Base-by-base conservation (phyloP, 805 yeast species). In the Yamadazyma insecticola region DNA sequence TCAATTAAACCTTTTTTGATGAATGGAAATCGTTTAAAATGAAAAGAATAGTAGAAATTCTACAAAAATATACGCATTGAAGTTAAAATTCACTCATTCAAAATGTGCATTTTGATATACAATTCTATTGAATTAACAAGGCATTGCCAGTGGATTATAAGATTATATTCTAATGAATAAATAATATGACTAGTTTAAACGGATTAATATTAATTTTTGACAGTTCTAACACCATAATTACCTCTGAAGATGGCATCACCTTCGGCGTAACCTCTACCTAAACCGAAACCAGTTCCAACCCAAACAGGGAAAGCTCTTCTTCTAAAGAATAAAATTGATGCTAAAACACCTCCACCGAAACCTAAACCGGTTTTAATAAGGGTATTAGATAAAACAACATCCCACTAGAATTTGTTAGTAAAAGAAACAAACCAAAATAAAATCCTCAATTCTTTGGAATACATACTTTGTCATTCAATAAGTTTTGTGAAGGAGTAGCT, bases 271-370 rank as follows among this genome's bases (percentile, higher is more conserved):
- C 96, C 96, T 70, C 96, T 82, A 44, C 99, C 99, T 41, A 89
- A 74, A 45, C 99, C 99, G 51, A 92, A 90, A 22, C 99, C 99
- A 43, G 88, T 66, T 44, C 98, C 98, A 40, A 90, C 63, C 95
- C 97, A 89, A 25, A 90, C 97, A 33, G 98, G 98, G 78, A 88
- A 92, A 7, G 96, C 74, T 63, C 97, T 80, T 72, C 97, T 85
- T 60, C 74, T 86, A 72, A 92, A 92, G 36, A 92, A 64, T 38
- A 92, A 63, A 26, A 89, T 94, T 6, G 96, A 86, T 26, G 94
- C 84, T 37, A 90, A 74, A 20, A 92, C 95, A 63, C 99, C 99
- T 27, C 81, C 92, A 43, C 97, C 97, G 47, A 92, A 81, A 30
- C 99, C 99, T 43, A 92, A 73, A 13, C 96, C 96, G 48, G 96